Percentiles rank a stretch among this genome's conserved stretches.
These are phyloP conservation scores for Magnaporthiopsis rhizophila DNA, from an alignment of 2,329 filamentous ascomycete genomes.

Conservation along the genomic window DNA sequence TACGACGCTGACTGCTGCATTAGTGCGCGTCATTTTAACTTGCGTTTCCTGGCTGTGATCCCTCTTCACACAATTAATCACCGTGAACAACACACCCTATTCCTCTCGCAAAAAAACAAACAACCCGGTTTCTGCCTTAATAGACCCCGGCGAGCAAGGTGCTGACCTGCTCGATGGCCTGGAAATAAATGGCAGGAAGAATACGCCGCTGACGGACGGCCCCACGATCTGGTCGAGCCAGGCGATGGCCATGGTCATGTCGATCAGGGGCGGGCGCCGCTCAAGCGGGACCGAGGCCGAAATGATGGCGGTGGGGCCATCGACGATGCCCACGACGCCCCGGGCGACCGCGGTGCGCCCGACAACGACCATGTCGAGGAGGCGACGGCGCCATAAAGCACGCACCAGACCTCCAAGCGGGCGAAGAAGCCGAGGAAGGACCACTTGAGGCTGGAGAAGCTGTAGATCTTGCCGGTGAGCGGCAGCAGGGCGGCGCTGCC, in stretches of 20 bases:
- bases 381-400: slow-evolving; percentile 42
- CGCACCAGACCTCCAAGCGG: slow-evolving; percentile 47
- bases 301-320: slow-evolving; percentile 43
- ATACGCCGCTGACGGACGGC: slow-evolving; percentile 35
- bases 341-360: slow-evolving; percentile 46
- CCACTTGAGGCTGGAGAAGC: slow-evolving; percentile 17
- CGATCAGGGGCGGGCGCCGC: slow-evolving; percentile 25
- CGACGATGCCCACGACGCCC: slow-evolving; percentile 42
- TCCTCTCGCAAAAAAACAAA: too few relatives aligned
- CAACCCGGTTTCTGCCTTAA: too few relatives aligned
- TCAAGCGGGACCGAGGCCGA: slow-evolving; percentile 29
- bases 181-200: slow-evolving; percentile 29
- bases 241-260: slow-evolving; percentile 27
- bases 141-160: slow-evolving; percentile 25
- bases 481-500: slow-evolving; percentile 14
- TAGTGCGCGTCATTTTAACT: too few relatives aligned
- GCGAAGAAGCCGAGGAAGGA: slow-evolving; percentile 33
- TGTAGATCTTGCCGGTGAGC: slow-evolving; percentile 16
- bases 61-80: too few relatives aligned
- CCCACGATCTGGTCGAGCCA: slow-evolving; percentile 38
- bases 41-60: too few relatives aligned
- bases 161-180: slow-evolving; percentile 22
- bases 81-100: too few relatives aligned
- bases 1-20: too few relatives aligned
- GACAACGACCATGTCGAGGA: slow-evolving; percentile 45